Evolutionary conservation across 805 yeast genomes (phyloP).

Genomic region (Scheffersomyces ergatensis): DNA sequence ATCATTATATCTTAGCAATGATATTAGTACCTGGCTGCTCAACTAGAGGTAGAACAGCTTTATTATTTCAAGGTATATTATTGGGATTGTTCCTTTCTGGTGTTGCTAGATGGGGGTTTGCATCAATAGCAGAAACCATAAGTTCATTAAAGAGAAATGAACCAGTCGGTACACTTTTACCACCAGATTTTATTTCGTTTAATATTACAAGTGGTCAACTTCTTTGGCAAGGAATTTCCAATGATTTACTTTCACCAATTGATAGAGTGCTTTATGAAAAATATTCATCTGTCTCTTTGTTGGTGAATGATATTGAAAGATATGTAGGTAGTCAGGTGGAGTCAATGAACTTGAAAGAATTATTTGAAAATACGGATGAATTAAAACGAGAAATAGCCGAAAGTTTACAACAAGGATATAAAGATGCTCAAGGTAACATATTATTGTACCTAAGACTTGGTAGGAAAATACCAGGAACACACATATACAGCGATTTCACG

Average conservation of each 20-base stretch:
- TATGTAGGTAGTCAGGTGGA: conserved; percentile 51
- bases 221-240: conserved; percentile 26
- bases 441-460: conserved; percentile 59
- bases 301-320: conserved; percentile 78
- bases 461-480: conserved; percentile 37
- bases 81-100: conserved; percentile 83
- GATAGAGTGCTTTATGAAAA: conserved; percentile 18
- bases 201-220: conserved; percentile 27
- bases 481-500: conserved; percentile 58
- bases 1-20: conserved; percentile 75
- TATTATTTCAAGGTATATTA: conserved; percentile 79
- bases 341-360: conserved; percentile 34
- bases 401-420: conserved; percentile 23
- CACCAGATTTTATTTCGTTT: conserved; percentile 47
- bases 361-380: conserved; percentile 17
- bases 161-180: conserved; percentile 54
- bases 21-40: conserved; percentile 80
- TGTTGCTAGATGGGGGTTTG: conserved; percentile 89
- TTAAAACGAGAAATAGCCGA: conserved; percentile 23
- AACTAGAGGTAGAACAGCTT: conserved; percentile 67
- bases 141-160: conserved; percentile 68
- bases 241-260: conserved; percentile 4
- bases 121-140: conserved; percentile 80
- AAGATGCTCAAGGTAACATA: conserved; percentile 26
- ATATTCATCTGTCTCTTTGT: conserved; percentile 56